These are phyloP conservation scores for Phytomonas francai DNA, from an alignment of 208 protist species.

Conservation along the genomic window DNA sequence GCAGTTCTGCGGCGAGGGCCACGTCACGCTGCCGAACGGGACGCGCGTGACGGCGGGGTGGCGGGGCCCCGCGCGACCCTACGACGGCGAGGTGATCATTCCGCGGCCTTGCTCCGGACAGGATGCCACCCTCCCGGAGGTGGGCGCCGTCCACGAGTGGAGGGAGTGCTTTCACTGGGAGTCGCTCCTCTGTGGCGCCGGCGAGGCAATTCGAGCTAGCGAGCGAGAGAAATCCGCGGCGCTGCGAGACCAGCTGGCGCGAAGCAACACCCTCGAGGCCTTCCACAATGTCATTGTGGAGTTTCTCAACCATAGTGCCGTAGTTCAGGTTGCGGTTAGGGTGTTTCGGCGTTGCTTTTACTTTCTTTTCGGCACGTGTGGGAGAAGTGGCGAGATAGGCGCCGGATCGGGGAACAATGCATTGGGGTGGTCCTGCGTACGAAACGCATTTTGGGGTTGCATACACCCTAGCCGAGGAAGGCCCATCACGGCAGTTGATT, in stretches of 20 bases:
- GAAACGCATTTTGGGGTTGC: slow-evolving; percentile 64
- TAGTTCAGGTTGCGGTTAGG: slow-evolving; percentile 31
- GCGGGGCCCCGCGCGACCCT: slow-evolving; percentile 30
- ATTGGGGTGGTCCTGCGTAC: slow-evolving; percentile 64
- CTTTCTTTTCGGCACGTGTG: slow-evolving; percentile 76
- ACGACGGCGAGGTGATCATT: slow-evolving; percentile 23
- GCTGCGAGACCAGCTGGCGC: slow-evolving; percentile 5
- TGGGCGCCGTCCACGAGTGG: slow-evolving; percentile 22
- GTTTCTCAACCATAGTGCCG: slow-evolving; percentile 31
- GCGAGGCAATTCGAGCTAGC: slow-evolving; percentile 13
- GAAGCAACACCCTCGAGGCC: slow-evolving; percentile 28
- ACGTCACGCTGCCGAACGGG: slow-evolving; percentile 52
- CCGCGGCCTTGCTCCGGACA: slow-evolving; percentile 9
- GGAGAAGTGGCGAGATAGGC: slow-evolving; percentile 33
- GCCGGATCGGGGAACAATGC: slow-evolving; percentile 24
- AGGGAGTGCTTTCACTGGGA: slow-evolving; percentile 78
- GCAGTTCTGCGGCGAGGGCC: slow-evolving; percentile 47
- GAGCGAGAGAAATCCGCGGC: neutral
- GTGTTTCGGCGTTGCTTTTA: slow-evolving; percentile 83
- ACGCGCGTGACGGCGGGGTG: slow-evolving; percentile 58
- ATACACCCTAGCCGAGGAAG: slow-evolving; percentile 44
- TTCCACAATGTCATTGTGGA: slow-evolving; percentile 30
- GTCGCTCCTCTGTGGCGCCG: slow-evolving; percentile 33
- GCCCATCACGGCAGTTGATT: slow-evolving; percentile 34
- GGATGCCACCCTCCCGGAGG: slow-evolving; percentile 8